phyloP scores from a whole-genome alignment of 2,329 filamentous ascomycete species.

The Calonectria crousiana region DNA sequence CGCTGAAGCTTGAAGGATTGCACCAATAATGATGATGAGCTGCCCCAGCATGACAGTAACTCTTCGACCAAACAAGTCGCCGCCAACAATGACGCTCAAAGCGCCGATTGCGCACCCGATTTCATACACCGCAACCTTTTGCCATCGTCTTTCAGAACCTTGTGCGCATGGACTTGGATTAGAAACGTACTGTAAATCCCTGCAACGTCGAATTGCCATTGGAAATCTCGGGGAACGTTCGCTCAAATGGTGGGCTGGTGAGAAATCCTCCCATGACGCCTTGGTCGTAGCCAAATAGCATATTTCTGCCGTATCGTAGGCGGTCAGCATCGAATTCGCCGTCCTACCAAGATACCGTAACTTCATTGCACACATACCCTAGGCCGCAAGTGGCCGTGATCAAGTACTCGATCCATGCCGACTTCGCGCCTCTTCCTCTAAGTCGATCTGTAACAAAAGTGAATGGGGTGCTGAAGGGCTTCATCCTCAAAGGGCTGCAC shows the following conservation, averaged over 20 bases:
- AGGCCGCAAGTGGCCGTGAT: neutral
- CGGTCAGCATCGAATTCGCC: neutral
- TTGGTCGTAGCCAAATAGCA: neutral
- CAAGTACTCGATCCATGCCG: conserved; percentile 1
- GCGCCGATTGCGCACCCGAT: neutral
- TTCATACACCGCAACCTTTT: neutral
- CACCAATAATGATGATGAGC: neutral
- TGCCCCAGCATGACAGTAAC: neutral
- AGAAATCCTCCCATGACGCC: neutral
- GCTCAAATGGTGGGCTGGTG: neutral
- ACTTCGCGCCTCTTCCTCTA: neutral
- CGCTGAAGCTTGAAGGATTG: conserved; percentile 6
- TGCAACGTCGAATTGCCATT: neutral
- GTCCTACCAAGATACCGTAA: neutral
- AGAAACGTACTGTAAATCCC: neutral
- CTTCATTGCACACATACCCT: neutral
- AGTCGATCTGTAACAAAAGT: neutral
- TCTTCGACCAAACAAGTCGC: neutral
- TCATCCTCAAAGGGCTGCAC: neutral
- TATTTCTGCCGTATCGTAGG: neutral
- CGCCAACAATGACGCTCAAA: neutral
- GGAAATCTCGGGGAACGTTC: neutral
- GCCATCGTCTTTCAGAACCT: neutral
- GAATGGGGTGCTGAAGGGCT: neutral
- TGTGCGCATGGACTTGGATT: too few relatives aligned